A percentile compares a stretch with the other conserved stretches of the same genome.
phyloP scores from a whole-genome alignment of 768 basidiomycete genomes.

The Tricholoma saponaceum region DNA sequence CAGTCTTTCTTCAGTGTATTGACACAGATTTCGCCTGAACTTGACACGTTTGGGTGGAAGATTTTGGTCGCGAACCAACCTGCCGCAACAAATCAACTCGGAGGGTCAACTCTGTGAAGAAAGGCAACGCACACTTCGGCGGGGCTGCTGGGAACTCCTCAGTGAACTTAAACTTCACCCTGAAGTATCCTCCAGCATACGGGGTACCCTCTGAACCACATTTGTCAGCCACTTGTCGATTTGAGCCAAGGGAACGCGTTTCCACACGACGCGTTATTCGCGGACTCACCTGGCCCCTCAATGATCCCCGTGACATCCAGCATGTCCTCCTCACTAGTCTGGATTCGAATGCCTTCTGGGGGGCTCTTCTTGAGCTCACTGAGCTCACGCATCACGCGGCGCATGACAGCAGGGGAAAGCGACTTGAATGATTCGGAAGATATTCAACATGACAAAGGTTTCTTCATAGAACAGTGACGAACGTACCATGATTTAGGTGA shows the following conservation, averaged over 20 bases:
- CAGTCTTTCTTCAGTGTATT: conserved; percentile 98
- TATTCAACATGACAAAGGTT: not conserved
- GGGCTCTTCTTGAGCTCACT: conserved; percentile 76
- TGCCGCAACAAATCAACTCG: conserved; percentile 26
- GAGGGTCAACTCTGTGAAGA: not conserved
- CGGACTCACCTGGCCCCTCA: conserved; percentile 76
- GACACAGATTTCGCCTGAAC: conserved; percentile 89
- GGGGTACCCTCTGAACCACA: conserved; percentile 51
- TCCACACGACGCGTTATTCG: conserved; percentile 3
- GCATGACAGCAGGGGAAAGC: conserved; percentile 57
- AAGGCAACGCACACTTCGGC: conserved; percentile 73
- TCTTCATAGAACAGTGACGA: not conserved
- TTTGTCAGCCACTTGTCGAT: conserved; percentile 22
- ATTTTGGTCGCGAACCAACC: conserved; percentile 94
- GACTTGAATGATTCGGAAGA: conserved; percentile 23
- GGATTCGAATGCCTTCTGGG: conserved; percentile 89
- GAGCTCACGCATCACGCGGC: conserved; percentile 86
- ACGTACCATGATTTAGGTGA: conserved; percentile 12
- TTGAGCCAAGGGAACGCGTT: conserved; percentile 13
- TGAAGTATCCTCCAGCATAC: conserved; percentile 65
- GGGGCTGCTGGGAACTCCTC: conserved; percentile 92
- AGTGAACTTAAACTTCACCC: conserved; percentile 82
- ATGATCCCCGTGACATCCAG: conserved; percentile 85
- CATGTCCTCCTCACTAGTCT: conserved; percentile 84
- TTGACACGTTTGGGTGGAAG: conserved; percentile 95